phyloP scores from a whole-genome alignment of 2,329 filamentous ascomycete species.

The Achaetomium macrosporum region DNA sequence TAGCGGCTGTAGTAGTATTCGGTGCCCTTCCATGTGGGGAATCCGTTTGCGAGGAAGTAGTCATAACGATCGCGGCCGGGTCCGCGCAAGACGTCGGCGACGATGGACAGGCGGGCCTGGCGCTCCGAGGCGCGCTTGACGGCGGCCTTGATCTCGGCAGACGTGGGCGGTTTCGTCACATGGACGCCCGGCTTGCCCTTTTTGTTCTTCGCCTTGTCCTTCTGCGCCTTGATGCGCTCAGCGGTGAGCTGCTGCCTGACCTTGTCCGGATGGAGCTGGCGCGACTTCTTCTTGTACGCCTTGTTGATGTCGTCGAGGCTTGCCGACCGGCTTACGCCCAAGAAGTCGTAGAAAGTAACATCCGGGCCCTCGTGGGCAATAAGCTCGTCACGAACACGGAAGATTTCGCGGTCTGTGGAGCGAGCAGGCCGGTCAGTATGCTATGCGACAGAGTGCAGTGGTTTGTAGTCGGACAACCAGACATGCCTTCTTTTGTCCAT shows the following conservation, averaged over 20 bases:
- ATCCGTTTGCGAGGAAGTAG: conserved; percentile 87
- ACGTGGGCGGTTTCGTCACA: conserved; percentile 64
- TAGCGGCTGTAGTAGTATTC: conserved; percentile 97
- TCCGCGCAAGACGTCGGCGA: conserved; percentile 80
- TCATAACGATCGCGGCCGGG: conserved; percentile 82
- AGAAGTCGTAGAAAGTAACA: conserved; percentile 90
- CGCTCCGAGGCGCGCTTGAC: conserved; percentile 76
- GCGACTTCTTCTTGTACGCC: conserved; percentile 84
- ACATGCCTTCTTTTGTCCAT: conserved; percentile 80
- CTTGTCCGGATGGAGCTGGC: conserved; percentile 88
- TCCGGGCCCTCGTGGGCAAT: conserved; percentile 65
- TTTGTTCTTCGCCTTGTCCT: conserved; percentile 47
- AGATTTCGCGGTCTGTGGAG: conserved; percentile 85
- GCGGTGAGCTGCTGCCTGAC: conserved; percentile 77
- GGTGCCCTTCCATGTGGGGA: conserved; percentile 93
- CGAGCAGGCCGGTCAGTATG: background rate
- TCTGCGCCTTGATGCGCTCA: conserved; percentile 53
- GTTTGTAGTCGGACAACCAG: background rate
- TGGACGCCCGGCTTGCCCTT: conserved; percentile 55
- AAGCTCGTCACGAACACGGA: conserved; percentile 87
- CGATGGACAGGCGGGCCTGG: conserved; percentile 77
- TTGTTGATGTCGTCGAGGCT: conserved; percentile 86
- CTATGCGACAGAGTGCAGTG: background rate
- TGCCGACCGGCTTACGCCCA: conserved; percentile 68
- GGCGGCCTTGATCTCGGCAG: conserved; percentile 69